These are phyloP conservation scores for Diplodia sapinea DNA, from an alignment of 2,329 filamentous ascomycete genomes.

Conservation along the genomic window DNA sequence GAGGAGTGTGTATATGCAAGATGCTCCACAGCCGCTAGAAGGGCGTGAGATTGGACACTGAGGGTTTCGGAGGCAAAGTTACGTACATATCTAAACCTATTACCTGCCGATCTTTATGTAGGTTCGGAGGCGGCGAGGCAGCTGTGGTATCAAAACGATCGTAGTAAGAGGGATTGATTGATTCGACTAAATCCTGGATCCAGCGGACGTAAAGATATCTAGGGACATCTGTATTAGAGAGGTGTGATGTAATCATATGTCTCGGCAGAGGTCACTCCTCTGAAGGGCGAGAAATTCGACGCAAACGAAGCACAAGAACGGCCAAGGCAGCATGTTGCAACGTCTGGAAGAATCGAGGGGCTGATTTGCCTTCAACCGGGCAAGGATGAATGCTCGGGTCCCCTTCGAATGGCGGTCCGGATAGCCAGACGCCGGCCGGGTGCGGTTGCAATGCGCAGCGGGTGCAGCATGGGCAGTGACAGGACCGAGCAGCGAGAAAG, in stretches of 20 bases:
- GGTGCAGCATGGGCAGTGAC: neutral
- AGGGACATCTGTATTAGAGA: neutral
- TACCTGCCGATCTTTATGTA: constrained; percentile 57
- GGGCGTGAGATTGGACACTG: neutral
- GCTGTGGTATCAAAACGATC: constrained; percentile 37
- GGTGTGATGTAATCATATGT: too few species aligned
- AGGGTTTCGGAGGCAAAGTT: neutral
- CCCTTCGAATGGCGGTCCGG: too few species aligned
- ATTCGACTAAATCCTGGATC: constrained; percentile 82
- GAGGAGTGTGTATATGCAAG: constrained; percentile 87
- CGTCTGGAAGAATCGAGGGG: neutral
- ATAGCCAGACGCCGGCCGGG: neutral
- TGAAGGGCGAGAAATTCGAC: neutral
- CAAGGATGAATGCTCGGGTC: too few species aligned
- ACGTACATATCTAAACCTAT: constrained; percentile 75
- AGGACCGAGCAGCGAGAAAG: neutral
- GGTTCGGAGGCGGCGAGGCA: constrained; percentile 28
- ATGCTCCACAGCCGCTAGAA: constrained; percentile 79
- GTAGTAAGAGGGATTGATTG: constrained; percentile 57
- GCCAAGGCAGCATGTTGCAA: neutral
- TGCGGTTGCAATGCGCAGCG: neutral
- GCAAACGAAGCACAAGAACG: neutral
- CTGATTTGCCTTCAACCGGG: neutral
- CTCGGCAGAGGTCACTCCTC: neutral
- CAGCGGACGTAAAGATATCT: constrained; percentile 90